Conservation (phyloP, 192 early-diverging fungal species). For the Coemansia sp. region DNA sequence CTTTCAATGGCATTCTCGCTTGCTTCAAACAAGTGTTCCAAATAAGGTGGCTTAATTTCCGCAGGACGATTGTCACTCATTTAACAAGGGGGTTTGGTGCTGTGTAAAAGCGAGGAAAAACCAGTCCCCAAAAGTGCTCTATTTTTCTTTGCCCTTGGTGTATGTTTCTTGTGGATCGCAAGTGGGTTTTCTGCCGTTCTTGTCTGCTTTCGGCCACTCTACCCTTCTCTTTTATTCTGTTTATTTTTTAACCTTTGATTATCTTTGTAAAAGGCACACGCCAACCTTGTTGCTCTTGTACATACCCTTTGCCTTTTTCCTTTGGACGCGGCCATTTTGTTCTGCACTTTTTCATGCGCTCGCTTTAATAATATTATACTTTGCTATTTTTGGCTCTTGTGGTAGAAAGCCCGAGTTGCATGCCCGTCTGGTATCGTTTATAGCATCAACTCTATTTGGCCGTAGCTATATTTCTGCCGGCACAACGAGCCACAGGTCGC, state of each 20-base stretch:
- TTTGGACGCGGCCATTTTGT: not conserved
- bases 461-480: no score
- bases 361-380: not conserved
- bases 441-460: no score
- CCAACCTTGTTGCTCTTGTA: not conserved
- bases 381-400: not conserved
- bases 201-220: not conserved
- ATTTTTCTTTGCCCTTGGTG: not conserved
- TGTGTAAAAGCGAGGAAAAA: no score
- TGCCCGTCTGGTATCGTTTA: not conserved
- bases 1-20: no score
- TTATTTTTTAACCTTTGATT: conserved; percentile 7
- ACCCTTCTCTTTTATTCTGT: not conserved
- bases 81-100: not conserved
- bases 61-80: not conserved
- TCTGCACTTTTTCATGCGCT: conserved; percentile 5
- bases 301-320: not conserved
- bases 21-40: not conserved
- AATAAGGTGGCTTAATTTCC: conserved; percentile 9
- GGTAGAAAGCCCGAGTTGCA: conserved; percentile 2
- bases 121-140: not conserved
- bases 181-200: not conserved
- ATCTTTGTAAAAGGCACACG: not conserved
- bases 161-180: not conserved
- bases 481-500: not conserved